A percentile compares a stretch with the other conserved stretches of the same genome.
Evolutionary conservation across 495 filamentous ascomycete genomes (phyloP).

Genomic region (Chaetomium cochliodes): DNA sequence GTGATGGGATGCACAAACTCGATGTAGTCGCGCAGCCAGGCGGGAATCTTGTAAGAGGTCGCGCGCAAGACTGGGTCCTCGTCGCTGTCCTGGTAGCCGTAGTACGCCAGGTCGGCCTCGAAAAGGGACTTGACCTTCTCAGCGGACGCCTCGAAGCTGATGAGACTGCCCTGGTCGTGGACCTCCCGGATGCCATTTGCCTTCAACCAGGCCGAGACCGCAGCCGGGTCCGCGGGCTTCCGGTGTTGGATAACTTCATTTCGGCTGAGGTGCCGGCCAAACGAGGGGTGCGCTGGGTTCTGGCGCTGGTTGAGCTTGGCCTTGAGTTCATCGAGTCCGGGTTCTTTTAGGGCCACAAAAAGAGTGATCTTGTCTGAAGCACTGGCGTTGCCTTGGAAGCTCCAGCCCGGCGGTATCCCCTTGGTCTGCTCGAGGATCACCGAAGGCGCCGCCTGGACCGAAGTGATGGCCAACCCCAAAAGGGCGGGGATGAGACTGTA

Average conservation of each 20-base stretch:
- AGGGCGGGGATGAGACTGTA: conserved; percentile 16
- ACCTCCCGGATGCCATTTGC: conserved; percentile 33
- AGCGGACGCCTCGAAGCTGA: conserved; percentile 40
- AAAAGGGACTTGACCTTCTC: conserved; percentile 38
- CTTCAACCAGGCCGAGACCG: conserved; percentile 40
- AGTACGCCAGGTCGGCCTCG: conserved; percentile 39
- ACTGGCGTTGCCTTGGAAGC: conserved; percentile 24
- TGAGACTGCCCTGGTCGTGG: conserved; percentile 31
- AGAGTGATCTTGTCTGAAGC: conserved; percentile 33
- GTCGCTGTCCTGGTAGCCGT: conserved; percentile 33
- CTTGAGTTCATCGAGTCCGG: conserved; percentile 39
- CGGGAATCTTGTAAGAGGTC: conserved; percentile 50
- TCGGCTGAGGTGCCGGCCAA: conserved; percentile 35
- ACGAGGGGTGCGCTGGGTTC: conserved; percentile 23
- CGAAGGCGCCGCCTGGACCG: conserved; percentile 19
- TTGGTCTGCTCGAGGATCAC: conserved; percentile 29
- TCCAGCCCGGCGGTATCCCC: conserved; percentile 30
- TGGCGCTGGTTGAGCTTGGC: conserved; percentile 29
- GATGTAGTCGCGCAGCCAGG: conserved; percentile 40
- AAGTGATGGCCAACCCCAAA: conserved; percentile 17
- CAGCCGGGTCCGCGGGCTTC: conserved; percentile 25
- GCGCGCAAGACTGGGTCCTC: conserved; percentile 34
- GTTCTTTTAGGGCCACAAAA: conserved; percentile 40
- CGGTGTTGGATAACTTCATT: conserved; percentile 36
- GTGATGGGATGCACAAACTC: conserved; percentile 45